Evolutionary conservation across 768 basidiomycete species (phyloP), one percentile per base, ranked within the genome.

Genomic region (Pholiota molesta): DNA sequence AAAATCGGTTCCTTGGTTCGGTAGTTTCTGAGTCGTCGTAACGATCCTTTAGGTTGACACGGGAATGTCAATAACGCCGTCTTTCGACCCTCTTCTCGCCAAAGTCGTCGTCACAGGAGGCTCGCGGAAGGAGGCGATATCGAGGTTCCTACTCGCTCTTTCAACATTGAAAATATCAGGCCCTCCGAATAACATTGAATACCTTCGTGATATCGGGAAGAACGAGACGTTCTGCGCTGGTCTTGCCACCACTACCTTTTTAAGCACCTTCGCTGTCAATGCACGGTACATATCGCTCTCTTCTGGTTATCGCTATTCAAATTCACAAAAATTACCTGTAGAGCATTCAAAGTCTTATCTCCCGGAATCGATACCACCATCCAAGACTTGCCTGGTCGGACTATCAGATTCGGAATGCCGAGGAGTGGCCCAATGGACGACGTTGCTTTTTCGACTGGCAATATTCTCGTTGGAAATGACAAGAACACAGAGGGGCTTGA

Each of bases 381-480:
- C 0, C 88, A 89, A 66, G 86, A 88, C 64, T 78, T 83, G 19
- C 84, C 85, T 0, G 84, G 85, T 0, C 79, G 88, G 1, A 68
- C 66, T 0, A 76, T 83, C 0, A 83, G 85, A 1, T 72, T 82
- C 33, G 89, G 89, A 1, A 80, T 90, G 2, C 90, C 90, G 0
- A 78, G 74, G 14, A 83, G 84, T 61, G 89, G 89, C 0, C 85
- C 88, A 0, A 86, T 88, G 84, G 90, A 91, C 66, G 61, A 77
- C 10, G 68, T 83, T 10, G 84, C 88, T 0, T 85, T 86, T 70
- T 71, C 78, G 26, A 74, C 78, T 0, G 89, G 83, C 9, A 90
- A 90, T 66, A 63, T 84, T 37, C 74, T 91, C 14, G 86, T 81
- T 5, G 83, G 84, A 4, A 91, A 90, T 68, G 59, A 71, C 0